phyloP scores from a whole-genome alignment of 495 filamentous ascomycete genomes.

The Chaetomium cochliodes region DNA sequence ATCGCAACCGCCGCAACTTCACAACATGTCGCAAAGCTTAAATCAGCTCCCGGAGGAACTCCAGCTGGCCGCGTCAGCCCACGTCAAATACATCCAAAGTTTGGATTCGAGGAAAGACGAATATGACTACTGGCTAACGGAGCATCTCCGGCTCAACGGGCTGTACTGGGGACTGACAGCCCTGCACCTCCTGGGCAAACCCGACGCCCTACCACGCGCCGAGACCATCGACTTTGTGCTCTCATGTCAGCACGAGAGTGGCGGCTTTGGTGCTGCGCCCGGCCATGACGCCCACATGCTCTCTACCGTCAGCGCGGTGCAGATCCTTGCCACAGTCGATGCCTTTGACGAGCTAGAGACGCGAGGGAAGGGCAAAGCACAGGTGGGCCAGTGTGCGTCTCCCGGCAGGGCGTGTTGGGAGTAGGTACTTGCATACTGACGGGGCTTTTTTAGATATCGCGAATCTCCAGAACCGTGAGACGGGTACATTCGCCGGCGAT shows the following conservation, averaged over 20 bases:
- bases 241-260: conserved; percentile 81
- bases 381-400: conserved; percentile 69
- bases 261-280: conserved; percentile 90
- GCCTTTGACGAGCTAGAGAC: conserved; percentile 79
- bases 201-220: conserved; percentile 74
- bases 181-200: conserved; percentile 77
- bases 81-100: conserved; percentile 91
- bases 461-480: conserved; percentile 70
- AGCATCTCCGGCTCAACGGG: conserved; percentile 91
- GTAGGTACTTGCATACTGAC: conserved; percentile 14
- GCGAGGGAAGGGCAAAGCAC: conserved; percentile 64
- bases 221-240: conserved; percentile 88
- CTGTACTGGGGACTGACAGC: conserved; percentile 95
- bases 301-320: conserved; percentile 88
- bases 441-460: conserved; percentile 64
- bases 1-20: not conserved
- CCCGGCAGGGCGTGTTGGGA: not conserved
- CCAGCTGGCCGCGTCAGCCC: conserved; percentile 65
- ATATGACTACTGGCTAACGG: conserved; percentile 94
- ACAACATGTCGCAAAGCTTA: conserved; percentile 28
- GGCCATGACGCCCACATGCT: conserved; percentile 95
- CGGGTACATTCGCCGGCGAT: conserved; percentile 87
- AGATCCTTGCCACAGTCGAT: conserved; percentile 82
- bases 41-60: conserved; percentile 58
- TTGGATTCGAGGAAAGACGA: conserved; percentile 90